These are phyloP conservation scores for Betula pendula DNA, from an alignment of 306 rosid species.

Conservation along the genomic window DNA sequence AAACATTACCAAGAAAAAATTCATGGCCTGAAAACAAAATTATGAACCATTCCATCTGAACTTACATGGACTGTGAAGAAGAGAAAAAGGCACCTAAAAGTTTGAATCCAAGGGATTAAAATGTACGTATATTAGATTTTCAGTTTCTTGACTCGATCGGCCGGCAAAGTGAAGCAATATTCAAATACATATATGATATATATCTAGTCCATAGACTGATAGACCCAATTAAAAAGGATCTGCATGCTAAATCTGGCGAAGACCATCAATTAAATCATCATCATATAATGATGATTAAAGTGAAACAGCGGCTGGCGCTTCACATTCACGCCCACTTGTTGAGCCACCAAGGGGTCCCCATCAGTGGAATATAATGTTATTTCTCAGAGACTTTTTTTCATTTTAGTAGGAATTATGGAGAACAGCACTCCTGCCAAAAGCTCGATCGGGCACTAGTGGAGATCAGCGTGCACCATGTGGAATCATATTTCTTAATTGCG, in stretches of 20 bases:
- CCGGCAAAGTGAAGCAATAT: not conserved
- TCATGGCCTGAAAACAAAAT: too few relatives aligned
- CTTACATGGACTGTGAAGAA: too few relatives aligned
- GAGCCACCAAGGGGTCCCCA: slow-evolving; percentile 7
- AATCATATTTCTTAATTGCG: slow-evolving; percentile 25
- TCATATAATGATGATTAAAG: slow-evolving; percentile 26
- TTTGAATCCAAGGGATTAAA: not conserved
- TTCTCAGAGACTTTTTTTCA: not conserved
- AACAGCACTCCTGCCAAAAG: not conserved
- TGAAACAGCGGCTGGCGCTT: slow-evolving; percentile 17
- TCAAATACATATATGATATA: not conserved
- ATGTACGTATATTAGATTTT: not conserved
- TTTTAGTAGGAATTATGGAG: not conserved
- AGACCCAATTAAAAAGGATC: too few relatives aligned
- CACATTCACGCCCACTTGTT: slow-evolving; percentile 8
- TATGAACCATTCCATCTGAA: too few relatives aligned
- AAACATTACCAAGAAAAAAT: too few relatives aligned
- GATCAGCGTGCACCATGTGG: slow-evolving; percentile 23
- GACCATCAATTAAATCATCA: not conserved
- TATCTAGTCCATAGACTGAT: not conserved
- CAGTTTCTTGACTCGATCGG: not conserved
- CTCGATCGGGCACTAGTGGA: not conserved
- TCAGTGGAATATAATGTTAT: not conserved
- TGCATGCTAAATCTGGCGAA: slow-evolving; percentile 4
- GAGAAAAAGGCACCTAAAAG: not conserved